These are phyloP conservation scores for Periconia sp. DNA, from an alignment of 2,329 filamentous ascomycete genomes.

Conservation along the genomic window DNA sequence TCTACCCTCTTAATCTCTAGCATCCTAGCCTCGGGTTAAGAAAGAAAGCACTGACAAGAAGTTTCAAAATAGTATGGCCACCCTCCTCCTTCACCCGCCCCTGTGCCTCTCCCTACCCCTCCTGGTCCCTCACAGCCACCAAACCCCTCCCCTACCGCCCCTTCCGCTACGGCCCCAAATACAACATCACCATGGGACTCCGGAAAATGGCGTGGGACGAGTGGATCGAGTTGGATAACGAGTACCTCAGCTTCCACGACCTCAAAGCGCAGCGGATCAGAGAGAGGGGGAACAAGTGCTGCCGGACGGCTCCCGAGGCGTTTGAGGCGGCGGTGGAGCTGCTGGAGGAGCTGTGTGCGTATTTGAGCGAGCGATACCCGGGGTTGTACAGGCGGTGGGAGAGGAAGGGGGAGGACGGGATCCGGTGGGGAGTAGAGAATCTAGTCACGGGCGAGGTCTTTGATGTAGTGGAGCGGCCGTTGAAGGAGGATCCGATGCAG, in stretches of 20 bases:
- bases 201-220: constrained; percentile 69
- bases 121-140: constrained; percentile 69
- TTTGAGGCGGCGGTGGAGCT: constrained; percentile 74
- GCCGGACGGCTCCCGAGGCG: constrained; percentile 68
- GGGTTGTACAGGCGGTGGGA: constrained; percentile 65
- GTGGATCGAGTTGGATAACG: constrained; percentile 84
- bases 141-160: constrained; percentile 77
- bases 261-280: constrained; percentile 69
- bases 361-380: constrained; percentile 76
- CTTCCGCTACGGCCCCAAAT: constrained; percentile 75
- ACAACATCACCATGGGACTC: constrained; percentile 76
- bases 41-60: neutral
- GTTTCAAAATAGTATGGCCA: constrained; percentile 52
- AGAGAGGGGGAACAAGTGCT: constrained; percentile 69
- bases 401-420: constrained; percentile 68
- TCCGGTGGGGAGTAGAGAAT: constrained; percentile 71
- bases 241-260: constrained; percentile 71
- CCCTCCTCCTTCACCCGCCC: constrained; percentile 63
- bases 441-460: constrained; percentile 71
- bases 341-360: constrained; percentile 69
- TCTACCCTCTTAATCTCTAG: no score
- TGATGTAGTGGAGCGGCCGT: constrained; percentile 64
- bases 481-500: constrained; percentile 77
- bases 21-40: no score
- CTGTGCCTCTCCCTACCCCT: constrained; percentile 61